A percentile compares a stretch with the other conserved stretches of the same genome.
These are phyloP conservation scores for Calonectria pseudoturangicola DNA, from an alignment of 2,329 filamentous ascomycete genomes.

Conservation along the genomic window DNA sequence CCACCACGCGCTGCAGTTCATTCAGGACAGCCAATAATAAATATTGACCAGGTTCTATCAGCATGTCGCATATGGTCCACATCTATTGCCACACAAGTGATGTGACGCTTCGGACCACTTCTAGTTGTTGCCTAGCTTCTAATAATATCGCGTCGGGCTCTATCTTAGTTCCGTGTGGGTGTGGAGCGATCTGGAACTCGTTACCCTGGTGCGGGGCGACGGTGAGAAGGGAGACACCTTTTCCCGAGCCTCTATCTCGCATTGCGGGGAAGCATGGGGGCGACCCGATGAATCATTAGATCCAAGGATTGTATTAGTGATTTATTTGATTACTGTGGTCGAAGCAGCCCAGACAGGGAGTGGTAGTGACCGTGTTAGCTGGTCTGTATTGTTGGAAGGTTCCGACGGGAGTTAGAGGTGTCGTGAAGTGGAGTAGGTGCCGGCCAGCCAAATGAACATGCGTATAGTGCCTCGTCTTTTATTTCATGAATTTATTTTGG, in stretches of 20 bases:
- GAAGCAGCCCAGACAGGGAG: too few species aligned
- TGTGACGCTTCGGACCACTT: not conserved
- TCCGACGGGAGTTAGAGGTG: not conserved
- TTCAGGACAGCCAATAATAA: not conserved
- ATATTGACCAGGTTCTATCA: not conserved
- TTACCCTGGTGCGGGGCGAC: slow-evolving; percentile 45
- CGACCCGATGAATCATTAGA: slow-evolving; percentile 40
- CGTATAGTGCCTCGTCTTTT: not conserved
- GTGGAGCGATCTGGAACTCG: slow-evolving; percentile 37
- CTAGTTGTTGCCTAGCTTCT: not conserved
- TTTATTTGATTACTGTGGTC: not conserved
- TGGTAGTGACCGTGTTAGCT: too few species aligned
- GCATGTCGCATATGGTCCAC: not conserved
- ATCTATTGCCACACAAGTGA: not conserved
- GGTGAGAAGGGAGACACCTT: not conserved
- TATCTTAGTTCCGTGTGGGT: not conserved
- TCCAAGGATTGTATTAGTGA: not conserved
- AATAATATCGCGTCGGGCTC: not conserved
- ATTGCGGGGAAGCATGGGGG: slow-evolving; percentile 27
- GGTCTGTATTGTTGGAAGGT: not conserved
- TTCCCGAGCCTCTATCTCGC: slow-evolving; percentile 5
- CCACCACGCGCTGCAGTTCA: not conserved
- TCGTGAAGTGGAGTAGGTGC: not conserved
- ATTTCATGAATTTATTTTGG: not conserved
- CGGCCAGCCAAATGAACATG: not conserved